Base-by-base conservation (phyloP, 805 yeast species). In the Candida succiphila region DNA sequence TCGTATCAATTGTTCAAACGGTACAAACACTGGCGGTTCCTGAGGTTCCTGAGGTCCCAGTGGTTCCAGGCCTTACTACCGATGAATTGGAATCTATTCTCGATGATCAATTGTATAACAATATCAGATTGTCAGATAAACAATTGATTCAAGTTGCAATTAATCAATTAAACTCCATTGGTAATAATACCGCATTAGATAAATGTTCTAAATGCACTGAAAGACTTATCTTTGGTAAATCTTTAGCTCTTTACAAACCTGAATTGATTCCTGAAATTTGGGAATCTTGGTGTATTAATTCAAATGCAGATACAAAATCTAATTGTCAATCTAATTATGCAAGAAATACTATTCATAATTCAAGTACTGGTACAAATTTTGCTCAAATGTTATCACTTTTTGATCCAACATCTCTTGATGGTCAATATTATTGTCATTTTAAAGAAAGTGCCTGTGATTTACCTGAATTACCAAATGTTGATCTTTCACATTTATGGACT, bases 371-470 rank as follows among this genome's bases (percentile, higher is more conserved):
- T 31, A 51, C 63, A 13, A 75, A 74, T 43, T 67, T 74, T 36
- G 65, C 69, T 12, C 70, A 72, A 40, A 54, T 73, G 53, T 45
- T 74, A 28, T 58, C 62, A 16, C 44, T 67, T 32, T 69, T 75
- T 65, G 69, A 72, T 41, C 72, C 78, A 12, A 46, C 54, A 33
- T 63, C 73, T 10, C 44, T 60, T 21, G 82, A 75, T 44, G 80
- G 78, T 22, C 69, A 69, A 28, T 75, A 75, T 44, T 73, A 75
- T 54, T 79, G 88, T 51, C 66, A 72, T 52, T 69, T 54, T 49
- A 54, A 65, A 42, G 61, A 64, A 31, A 61, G 54, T 37, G 58
- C 61, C 31, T 79, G 87, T 52, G 48, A 60, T 4, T 55, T 69
- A 24, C 86, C 85, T 5, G 51, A 50, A 14, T 62, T 75, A 3